Base-by-base conservation (phyloP, 2,329 filamentous ascomycete species). In the Epichloe festucae region DNA sequence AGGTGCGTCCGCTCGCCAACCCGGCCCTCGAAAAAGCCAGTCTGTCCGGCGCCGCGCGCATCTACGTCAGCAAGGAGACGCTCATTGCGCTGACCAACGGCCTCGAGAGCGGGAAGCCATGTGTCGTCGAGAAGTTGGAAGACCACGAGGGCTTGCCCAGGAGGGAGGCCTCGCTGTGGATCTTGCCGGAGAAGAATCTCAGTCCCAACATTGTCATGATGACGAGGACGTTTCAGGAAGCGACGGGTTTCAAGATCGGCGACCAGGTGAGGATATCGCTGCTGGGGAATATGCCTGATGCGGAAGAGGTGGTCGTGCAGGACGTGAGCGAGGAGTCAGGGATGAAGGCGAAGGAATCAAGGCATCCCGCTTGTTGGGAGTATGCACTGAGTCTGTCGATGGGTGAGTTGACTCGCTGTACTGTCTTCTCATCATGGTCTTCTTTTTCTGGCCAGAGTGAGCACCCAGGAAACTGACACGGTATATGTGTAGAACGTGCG, bases 181-280 rank as follows among this genome's bases (percentile, higher is more conserved):
- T 71, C 0, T 65, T 75, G 15, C 71, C 74, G 2, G 73, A 75
- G 44, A 76, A 83, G 63, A 81, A 82, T 59, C 71, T 88, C 57
- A 77, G 82, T 61, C 80, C 79, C 57, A 78, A 83, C 55, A 74
- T 88, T 52, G 72, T 86, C 48, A 76, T 90, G 72, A 79, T 87
- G 71, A 83, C 87, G 21, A 83, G 87, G 55, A 74, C 80, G 5
- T 79, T 94, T 50, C 84, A 87, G 55, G 83, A 86, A 38, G 77
- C 80, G 6, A 85, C 85, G 57, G 80, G 79, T 1, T 77, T 95
- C 58, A 84, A 84, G 54, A 72, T 93, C 4, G 82, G 81, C 15
- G 85, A 89, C 47, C 77, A 81, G 48, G 70, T 77, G 36, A 67
- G 67, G 36, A 72, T 94, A 46, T 73, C 75, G 7, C 76, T 90